Base-by-base conservation (phyloP, 2,329 filamentous ascomycete genomes). In the Talaromyces sp. region DNA sequence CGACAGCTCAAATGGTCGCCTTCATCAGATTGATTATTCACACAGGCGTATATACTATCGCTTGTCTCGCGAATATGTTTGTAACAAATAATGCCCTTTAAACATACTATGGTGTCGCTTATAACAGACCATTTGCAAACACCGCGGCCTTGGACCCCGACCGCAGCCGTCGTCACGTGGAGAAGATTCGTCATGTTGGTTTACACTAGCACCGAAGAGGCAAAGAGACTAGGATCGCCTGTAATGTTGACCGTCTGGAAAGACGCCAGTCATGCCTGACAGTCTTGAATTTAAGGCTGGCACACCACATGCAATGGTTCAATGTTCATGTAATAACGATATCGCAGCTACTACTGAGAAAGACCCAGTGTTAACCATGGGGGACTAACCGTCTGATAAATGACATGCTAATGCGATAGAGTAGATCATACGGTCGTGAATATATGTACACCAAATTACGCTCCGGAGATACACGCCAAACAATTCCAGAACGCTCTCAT, bases 141-240 rank as follows among this genome's bases (percentile, higher is more conserved):
- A 8, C 25, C 7, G 3, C 11, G n/a, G 31, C 50, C 31, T 22
- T 8, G 2, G 50, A 17, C 37, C 35, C 37, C 56, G 56, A 59
- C 56, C 56, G 22, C 22, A 43, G 27, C 25, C 37, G 52, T 17
- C n/a, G 37, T 59, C 56, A 59, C 56, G 56, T 59, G 56, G 22
- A 11, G 22, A 31, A 8, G 13, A 17, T 56, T 37, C 31, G 31
- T 35, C 17, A 41, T 58, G 56, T 43, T 59, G 37, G 56, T 37
- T 27, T 57, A n/a, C 4, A 49, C 3, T 13, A 13, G 9, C 37
- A 10, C 33, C 33, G 33, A 35, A 35, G 10, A 35, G 22, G 22
- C 22, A 22, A 22, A 22, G 22, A 22, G 22, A 22, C 22, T 22
- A 22, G 22, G 22, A 22, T 22, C 22, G 22, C 22, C 22, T 22